Evolutionary conservation across 768 basidiomycete genomes (phyloP), one percentile per base, ranked within the genome.

Genomic region (Austroboletus eburneus): DNA sequence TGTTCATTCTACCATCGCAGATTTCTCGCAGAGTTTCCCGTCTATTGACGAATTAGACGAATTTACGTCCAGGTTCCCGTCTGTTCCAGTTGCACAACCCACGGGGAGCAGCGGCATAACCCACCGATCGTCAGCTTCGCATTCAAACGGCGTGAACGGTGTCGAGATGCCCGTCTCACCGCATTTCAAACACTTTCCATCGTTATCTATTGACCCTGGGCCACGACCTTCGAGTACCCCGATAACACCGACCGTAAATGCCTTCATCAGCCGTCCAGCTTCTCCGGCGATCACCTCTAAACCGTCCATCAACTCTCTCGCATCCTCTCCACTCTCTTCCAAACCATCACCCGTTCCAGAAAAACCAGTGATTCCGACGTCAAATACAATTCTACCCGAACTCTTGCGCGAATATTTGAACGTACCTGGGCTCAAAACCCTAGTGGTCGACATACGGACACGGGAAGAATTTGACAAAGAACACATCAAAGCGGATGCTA

Each of bases 371-470:
- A 67, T 89, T 35, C 85, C 85, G 4, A 69, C 75, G 18, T 79
- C 74, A 13, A 85, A 82, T 49, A 72, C 75, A 3, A 76, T 82
- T 22, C 72, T 70, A 43, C 81, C 89, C 6, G 74, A 73, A 47
- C 76, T 79, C 9, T 67, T 93, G 25, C 66, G 72, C 35, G 68
- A 73, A 2, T 91, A 85, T 58, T 65, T 85, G 47, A 64, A 78
- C 50, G 64, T 71, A 33, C 59, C 64, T 6, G 64, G 68, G n/a
- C 57, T 72, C 45, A 78, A 79, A 42, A 78, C 91, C 3, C 73
- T 97, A 2, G 56, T 96, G 13, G 74, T 97, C 17, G 94, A 96
- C 62, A 80, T 93, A 17, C 77, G 94, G n/a, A 74, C 79, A 16
- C 76, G 90, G 24, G 81, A 77, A 9, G 86, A 87, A 39, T 94